phyloP scores from a whole-genome alignment of 345 rosid genomes.

The Lenwebbia sp. region DNA sequence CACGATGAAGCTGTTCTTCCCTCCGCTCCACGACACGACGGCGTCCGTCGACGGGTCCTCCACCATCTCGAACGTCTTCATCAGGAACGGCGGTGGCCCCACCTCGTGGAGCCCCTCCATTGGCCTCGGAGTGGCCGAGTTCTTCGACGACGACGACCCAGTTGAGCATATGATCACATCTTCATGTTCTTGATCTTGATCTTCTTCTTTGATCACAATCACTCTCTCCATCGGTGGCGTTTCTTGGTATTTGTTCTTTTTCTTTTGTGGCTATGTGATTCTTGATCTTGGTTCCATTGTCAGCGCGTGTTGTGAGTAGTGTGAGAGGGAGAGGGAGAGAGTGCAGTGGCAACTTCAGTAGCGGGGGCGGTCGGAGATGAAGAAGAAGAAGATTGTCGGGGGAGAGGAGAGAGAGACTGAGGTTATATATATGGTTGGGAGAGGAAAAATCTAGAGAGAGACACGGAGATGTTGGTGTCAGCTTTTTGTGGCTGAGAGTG shows the following conservation, averaged over 20 bases:
- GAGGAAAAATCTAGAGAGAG: not conserved
- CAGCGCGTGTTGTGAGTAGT: not conserved
- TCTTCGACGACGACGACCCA: conserved; percentile 5
- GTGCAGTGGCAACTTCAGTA: too few species aligned
- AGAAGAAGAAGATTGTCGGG: not conserved
- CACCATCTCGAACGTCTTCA: conserved; percentile 63
- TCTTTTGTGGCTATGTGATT: not conserved
- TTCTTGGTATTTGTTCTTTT: not conserved
- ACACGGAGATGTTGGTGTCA: not conserved
- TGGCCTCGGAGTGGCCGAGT: conserved; percentile 25
- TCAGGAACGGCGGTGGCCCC: conserved; percentile 73
- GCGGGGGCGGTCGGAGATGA: not conserved
- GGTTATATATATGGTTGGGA: not conserved
- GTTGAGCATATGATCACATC: not conserved
- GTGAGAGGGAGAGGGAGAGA: not conserved
- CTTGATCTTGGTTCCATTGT: not conserved
- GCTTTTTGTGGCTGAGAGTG: not conserved
- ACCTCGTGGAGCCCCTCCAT: conserved; percentile 58
- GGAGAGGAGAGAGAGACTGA: not conserved
- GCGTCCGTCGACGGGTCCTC: conserved; percentile 56
- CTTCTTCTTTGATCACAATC: not conserved
- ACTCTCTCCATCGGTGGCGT: not conserved
- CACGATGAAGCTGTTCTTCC: conserved; percentile 48
- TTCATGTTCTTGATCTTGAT: not conserved
- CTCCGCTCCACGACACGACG: conserved; percentile 58